Evolutionary conservation across 2,329 filamentous ascomycete genomes (phyloP), one percentile per base, ranked within the genome.

Genomic region (Aspergillus sp.): DNA sequence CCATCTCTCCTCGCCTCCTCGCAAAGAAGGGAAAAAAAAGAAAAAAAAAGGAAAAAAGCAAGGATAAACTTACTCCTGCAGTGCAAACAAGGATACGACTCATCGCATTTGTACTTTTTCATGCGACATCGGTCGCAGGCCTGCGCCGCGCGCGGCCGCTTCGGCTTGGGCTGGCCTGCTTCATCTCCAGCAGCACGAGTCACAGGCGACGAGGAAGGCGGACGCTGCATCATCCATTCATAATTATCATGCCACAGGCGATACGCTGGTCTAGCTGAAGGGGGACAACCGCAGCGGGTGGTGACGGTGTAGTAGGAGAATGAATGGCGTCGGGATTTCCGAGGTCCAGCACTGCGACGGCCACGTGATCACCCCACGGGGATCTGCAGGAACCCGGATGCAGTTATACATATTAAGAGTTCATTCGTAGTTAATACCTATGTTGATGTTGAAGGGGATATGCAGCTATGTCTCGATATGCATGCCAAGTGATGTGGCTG

Each of bases 101-200:
- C 72, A 51, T 73, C 70, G 53, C 72, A 75, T 52, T 72, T 73
- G 57, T 75, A 73, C 58, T 75, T 75, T 58, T 74, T 73, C 41
- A 61, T 50, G 44, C 72, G 62, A 56, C 72, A 75, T 29, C 69
- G 58, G 50, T 74, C 70, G 53, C 72, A 75, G 2, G 72, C 72
- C 47, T 69, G 68, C 7, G 69, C 66, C 12, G 72, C 69, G n/a
- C 71, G 67, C n/a, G 67, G 66, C 42, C 63, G 57, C 46, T 66
- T 68, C 26, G 49, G 43, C 44, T 57, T 55, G 47, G 59, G 60
- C 28, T 52, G 51, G 45, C 47, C 42, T 9, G 52, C 45, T 12
- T 53, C 51, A 42, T 58, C 54, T 32, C 32, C 48, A 26, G 47
- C 33, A 29, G 42, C 29, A 39, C 19, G 36, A 19, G 12, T 12